Percentiles rank a stretch among this genome's conserved stretches.
Evolutionary conservation across 2,329 filamentous ascomycete genomes (phyloP).

Genomic region (Xylaria sp.): DNA sequence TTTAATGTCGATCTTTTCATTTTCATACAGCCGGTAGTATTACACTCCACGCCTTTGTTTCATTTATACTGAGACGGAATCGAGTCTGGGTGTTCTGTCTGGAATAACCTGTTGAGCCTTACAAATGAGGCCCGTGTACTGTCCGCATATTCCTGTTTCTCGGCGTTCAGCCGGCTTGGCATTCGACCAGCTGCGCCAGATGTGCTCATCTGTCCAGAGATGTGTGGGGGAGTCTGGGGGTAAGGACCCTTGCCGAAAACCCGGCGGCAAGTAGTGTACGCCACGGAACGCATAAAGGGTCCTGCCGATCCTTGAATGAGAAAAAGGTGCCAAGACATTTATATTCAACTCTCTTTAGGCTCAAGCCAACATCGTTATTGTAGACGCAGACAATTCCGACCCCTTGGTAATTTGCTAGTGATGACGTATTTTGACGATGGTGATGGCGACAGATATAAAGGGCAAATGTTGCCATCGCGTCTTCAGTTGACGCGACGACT

Average conservation of each 20-base stretch:
- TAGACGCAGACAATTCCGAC: slow-evolving; percentile 17
- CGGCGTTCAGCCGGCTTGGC: slow-evolving; percentile 38
- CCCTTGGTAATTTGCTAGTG: slow-evolving; percentile 13
- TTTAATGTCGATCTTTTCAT: slow-evolving; percentile 25
- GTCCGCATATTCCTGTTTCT: slow-evolving; percentile 23
- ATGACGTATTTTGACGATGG: slow-evolving; percentile 29
- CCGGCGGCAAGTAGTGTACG: slow-evolving; percentile 26
- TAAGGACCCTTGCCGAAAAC: slow-evolving; percentile 30
- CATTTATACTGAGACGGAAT: slow-evolving; percentile 24
- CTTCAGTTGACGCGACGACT: slow-evolving; percentile 26
- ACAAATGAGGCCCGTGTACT: slow-evolving; percentile 3
- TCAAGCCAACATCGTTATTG: slow-evolving; percentile 33
- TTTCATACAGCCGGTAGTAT: slow-evolving; percentile 19
- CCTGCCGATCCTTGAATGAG: slow-evolving; percentile 19
- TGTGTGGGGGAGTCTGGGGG: slow-evolving; percentile 23
- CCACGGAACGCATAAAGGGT: slow-evolving; percentile 35
- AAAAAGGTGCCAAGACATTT: slow-evolving; percentile 32
- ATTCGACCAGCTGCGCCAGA: slow-evolving; percentile 22
- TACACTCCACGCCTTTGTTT: slow-evolving; percentile 23
- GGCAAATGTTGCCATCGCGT: slow-evolving; percentile 31
- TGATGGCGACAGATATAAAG: slow-evolving; percentile 27
- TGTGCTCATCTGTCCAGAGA: slow-evolving; percentile 23
- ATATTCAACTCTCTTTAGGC: slow-evolving; percentile 37
- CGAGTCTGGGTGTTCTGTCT: slow-evolving; percentile 4
- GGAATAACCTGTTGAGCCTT: slow-evolving; percentile 1